These are phyloP conservation scores for Chenopodium suecicum DNA, from an alignment of 148 eudicot species.

Conservation along the genomic window DNA sequence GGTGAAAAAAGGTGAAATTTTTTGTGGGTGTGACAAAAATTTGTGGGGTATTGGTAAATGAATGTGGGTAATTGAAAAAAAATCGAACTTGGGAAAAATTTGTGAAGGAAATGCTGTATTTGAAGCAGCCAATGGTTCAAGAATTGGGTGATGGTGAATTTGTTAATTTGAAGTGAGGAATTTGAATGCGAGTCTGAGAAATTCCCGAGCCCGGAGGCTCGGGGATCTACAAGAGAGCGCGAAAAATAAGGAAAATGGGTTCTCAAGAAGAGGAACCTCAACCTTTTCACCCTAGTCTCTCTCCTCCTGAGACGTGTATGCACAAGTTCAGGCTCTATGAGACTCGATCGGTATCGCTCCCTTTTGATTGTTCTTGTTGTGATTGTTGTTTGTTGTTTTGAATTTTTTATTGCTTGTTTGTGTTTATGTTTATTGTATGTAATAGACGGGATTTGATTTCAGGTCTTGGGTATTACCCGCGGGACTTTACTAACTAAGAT, in stretches of 20 bases:
- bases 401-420: background rate
- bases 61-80: constrained; percentile 14
- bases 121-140: constrained; percentile 48
- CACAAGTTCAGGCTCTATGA: constrained; percentile 84
- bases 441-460: background rate
- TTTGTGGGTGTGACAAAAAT: constrained; percentile 3
- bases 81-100: background rate
- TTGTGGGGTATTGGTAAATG: background rate
- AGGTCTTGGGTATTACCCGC: background rate
- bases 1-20: background rate
- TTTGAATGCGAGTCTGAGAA: constrained; percentile 56
- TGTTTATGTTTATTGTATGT: background rate
- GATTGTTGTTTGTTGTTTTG: background rate
- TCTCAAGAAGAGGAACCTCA: constrained; percentile 31
- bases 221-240: constrained; percentile 35
- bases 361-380: background rate
- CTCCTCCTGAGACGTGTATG: constrained; percentile 48
- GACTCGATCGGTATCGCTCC: constrained; percentile 64
- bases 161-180: constrained; percentile 21
- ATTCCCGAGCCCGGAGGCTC: constrained; percentile 79
- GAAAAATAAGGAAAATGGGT: constrained; percentile 27
- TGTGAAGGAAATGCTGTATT: constrained; percentile 43
- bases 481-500: background rate
- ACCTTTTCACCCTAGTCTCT: constrained; percentile 31
- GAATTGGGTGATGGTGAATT: constrained; percentile 27